Base-by-base conservation (phyloP, 2,329 filamentous ascomycete genomes). In the Aspergillus melleus region DNA sequence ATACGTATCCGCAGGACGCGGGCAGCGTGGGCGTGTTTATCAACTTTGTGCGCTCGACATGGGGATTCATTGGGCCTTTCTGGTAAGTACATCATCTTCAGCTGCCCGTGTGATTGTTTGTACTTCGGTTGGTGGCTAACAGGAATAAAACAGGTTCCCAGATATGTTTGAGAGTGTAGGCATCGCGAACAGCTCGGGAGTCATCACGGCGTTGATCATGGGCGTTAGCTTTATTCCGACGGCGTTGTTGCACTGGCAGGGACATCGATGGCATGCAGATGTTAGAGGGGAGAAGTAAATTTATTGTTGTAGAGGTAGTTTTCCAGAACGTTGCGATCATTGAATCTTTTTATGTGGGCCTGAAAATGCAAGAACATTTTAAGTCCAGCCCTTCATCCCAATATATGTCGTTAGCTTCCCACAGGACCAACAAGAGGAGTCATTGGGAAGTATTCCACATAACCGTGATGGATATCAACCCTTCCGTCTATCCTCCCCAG, bases 21-120 rank as follows among this genome's bases (percentile, higher is more conserved):
- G 81, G 80, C 1, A 81, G 80, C 51, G 79, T 88, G 20, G 85
- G 85, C 4, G 85, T 87, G 0, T 86, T 87, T 62, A 80, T 88
- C 62, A 86, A 80, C 9, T 79, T 86, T 62, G 78, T 87, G 1
- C 76, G 84, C 30, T 71, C 60, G 4, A 70, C 67, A 1, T 74
- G 72, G 72, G 72, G 72, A 22, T 74, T 74, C 11, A 71, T 74
- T 57, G 72, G 72, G 4, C 72, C 72, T 20, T 74, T 75, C 55
- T 75, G n/a, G 19, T 20, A 30, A n/a, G n/a, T n/a, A n/a, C n/a
- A n/a, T n/a, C n/a, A n/a, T n/a, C n/a, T n/a, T n/a, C n/a, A n/a
- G n/a, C n/a, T n/a, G n/a, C n/a, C n/a, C n/a, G n/a, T n/a, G n/a
- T n/a, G n/a, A 24, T 22, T 50, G 20, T 22, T 52, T 63, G 57